phyloP scores from a whole-genome alignment of 78 protist genomes.

The Speleostelium caveatum region DNA sequence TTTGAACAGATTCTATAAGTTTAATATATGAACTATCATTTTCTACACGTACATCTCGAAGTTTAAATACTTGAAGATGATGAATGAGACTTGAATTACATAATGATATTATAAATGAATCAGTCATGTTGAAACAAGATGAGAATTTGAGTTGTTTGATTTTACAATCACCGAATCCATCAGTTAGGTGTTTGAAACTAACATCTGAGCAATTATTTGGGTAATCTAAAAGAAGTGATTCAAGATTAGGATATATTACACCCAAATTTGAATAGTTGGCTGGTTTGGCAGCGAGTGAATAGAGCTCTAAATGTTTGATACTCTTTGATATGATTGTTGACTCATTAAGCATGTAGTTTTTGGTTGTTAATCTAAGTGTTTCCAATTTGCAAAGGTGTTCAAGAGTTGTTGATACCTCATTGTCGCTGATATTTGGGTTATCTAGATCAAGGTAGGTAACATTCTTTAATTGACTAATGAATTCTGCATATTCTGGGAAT shows the following conservation, averaged over 20 bases:
- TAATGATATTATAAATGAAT: slow-evolving; percentile 8
- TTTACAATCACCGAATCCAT: neutral
- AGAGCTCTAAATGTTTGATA: neutral
- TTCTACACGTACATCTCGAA: neutral
- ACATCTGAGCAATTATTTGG: slow-evolving; percentile 12
- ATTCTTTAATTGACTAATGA: neutral
- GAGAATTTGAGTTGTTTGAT: neutral
- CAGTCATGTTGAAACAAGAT: slow-evolving; percentile 17
- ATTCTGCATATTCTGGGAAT: neutral
- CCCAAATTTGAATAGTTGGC: slow-evolving; percentile 6
- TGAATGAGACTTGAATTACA: neutral
- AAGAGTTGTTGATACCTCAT: too few species aligned
- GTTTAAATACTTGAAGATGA: neutral
- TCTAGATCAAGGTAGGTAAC: neutral
- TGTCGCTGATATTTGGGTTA: too few species aligned
- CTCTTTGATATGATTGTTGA: too few species aligned
- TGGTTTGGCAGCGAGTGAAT: neutral
- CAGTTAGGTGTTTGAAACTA: slow-evolving; percentile 1
- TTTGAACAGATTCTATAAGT: neutral
- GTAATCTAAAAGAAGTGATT: neutral
- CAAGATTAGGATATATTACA: slow-evolving; percentile 17
- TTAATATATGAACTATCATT: slow-evolving; percentile 24
- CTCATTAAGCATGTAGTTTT: too few species aligned
- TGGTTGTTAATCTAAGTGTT: too few species aligned
- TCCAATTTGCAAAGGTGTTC: too few species aligned